Conservation (phyloP, 805 yeast species). For the Peterozyma toletana region DNA sequence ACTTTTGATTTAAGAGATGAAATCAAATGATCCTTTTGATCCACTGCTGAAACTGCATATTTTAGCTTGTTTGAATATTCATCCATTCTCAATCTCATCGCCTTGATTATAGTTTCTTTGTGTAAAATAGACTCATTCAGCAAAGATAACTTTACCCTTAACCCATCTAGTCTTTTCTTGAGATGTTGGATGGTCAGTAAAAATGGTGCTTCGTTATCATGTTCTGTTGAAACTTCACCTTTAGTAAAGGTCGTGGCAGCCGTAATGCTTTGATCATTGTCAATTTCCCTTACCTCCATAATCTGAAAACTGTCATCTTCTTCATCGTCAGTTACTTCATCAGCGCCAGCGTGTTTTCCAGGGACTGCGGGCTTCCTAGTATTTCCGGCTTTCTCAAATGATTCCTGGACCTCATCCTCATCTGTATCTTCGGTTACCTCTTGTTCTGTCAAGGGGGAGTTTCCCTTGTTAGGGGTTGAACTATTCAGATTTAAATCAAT, state of each 20-base stretch:
- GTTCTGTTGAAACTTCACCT: not conserved
- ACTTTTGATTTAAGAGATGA: constrained; percentile 25
- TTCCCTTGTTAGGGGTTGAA: too few relatives aligned
- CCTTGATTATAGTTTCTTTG: not conserved
- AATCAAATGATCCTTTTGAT: constrained; percentile 13
- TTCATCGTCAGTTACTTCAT: not conserved
- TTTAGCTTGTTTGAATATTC: not conserved
- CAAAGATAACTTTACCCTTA: not conserved
- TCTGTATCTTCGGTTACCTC: not conserved
- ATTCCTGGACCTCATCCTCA: not conserved
- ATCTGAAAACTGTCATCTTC: constrained; percentile 1
- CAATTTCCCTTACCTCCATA: constrained; percentile 3
- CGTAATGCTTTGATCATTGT: not conserved
- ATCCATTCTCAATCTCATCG: not conserved
- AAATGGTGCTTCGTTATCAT: constrained; percentile 4
- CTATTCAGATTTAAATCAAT: too few relatives aligned
- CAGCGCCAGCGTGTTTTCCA: not conserved
- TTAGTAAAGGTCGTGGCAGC: not conserved
- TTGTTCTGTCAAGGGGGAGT: not conserved
- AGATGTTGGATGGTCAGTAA: constrained; percentile 1
- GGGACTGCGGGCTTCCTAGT: too few relatives aligned
- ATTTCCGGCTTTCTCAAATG: not conserved
- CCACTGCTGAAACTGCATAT: not conserved
- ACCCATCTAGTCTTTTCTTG: constrained; percentile 3
- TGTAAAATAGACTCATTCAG: not conserved